Base-by-base conservation (phyloP, 1,284 basidiomycete genomes). In the Moesziomyces sp. region DNA sequence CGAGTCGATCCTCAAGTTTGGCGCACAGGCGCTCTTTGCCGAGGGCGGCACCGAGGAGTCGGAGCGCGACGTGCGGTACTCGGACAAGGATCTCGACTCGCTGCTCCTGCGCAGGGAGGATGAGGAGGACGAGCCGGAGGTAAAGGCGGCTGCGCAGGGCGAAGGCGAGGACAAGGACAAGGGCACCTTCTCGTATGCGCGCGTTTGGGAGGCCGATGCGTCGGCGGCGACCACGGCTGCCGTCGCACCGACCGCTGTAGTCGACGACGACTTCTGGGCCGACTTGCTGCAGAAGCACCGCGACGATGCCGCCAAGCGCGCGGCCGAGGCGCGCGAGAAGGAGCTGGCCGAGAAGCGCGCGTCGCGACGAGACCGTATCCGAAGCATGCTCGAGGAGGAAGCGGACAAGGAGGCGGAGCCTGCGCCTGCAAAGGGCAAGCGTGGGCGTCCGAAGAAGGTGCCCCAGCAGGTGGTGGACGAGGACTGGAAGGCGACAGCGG, bases 1-100 rank as follows among this genome's bases (percentile, higher is more conserved):
- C 51, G 80, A 84, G 54, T 68, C 71, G 5, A 84, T 83, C 44
- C 80, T 85, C 50, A 71, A 83, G 63, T 84, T 79, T 49, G 84
- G 84, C 19, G 83, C 84, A 1, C 70, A 81, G 50, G 83, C 79
- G 1, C 73, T 85, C 34, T 85, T 85, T 44, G 80, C 77, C 23
- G 80, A 83, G 43, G 75, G 78, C 40, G 82, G 81, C 5, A 72
- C 73, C 0, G 75, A 77, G 35, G 78, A 74, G 47, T 74, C 74
- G 21, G 78, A 78, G 35, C 67, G 69, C 11, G 83, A 83, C 14
- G 78, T 85, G 34, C 71, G 71, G 5, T 83, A 82, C 58, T 77
- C 66, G 10, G 77, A 83, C 34, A 72, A 68, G n/a, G 83, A 84
- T 44, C 74, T 85, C 42, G 80, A 84, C 45, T 71, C 76, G 38